A percentile compares a stretch with the other conserved stretches of the same genome.
These are phyloP conservation scores for Citrus inodora DNA, from an alignment of 345 rosid genomes.

Conservation along the genomic window DNA sequence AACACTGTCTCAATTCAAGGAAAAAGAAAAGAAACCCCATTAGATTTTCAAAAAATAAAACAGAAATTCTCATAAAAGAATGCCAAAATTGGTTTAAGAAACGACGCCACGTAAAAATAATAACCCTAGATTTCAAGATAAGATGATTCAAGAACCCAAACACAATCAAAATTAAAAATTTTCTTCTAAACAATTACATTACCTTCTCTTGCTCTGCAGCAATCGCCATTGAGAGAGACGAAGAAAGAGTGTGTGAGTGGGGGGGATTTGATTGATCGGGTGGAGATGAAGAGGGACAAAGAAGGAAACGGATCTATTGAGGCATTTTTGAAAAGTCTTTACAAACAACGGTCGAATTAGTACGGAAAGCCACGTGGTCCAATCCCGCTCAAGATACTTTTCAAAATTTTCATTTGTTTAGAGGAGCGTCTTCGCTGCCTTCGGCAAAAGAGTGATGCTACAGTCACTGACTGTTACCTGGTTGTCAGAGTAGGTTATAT, in stretches of 20 bases:
- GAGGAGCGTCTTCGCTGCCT: constrained; percentile 35
- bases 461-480: background rate
- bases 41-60: background rate
- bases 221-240: constrained; percentile 54
- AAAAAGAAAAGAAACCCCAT: background rate
- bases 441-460: background rate
- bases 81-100: background rate
- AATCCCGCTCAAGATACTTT: constrained; percentile 17
- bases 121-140: constrained; percentile 5
- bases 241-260: constrained; percentile 11
- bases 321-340: constrained; percentile 9
- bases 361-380: constrained; percentile 38
- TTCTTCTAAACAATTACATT: background rate
- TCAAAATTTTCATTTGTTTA: constrained; percentile 12
- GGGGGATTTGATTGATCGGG: background rate
- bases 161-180: background rate
- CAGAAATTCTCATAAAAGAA: background rate
- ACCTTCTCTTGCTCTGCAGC: constrained; percentile 72
- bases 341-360: constrained; percentile 61
- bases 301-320: constrained; percentile 14
- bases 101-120: background rate
- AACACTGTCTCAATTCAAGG: too few relatives aligned
- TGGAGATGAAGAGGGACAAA: background rate
- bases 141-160: background rate
- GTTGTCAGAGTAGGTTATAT: background rate